Evolutionary conservation across 331 rosid genomes (phyloP), one percentile per base, ranked within the genome.

Genomic region (Pyracantha coccinea): DNA sequence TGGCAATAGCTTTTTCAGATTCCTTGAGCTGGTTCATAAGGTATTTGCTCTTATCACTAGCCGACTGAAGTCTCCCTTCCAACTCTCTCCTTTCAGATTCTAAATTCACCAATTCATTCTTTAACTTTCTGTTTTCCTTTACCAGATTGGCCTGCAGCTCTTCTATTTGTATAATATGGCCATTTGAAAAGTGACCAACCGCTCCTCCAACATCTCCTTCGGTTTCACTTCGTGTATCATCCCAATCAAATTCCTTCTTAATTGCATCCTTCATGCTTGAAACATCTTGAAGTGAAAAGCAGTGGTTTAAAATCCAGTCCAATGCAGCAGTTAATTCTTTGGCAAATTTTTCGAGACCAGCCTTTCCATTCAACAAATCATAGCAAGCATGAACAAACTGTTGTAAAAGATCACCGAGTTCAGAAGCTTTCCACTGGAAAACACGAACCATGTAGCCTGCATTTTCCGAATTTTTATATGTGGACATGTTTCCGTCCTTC

Each of bases 221-320:
- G 45, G 83, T 82, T 79, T 93, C 98, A 77, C 97, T 90, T 13
- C 80, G 84, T 3, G 93, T 78, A 64, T 91, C 96, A 69, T 89
- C 96, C 93, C 90, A 93, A 75, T 84, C 92, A 82, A 83, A 86
- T 77, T 85, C 89, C 66, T 93, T 89, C 78, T 83, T 93, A 33
- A 91, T 84, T 32, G 86, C 90, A 76, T 91, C 90, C 89, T 83
- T 87, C 91, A 91, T 89, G 77, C 89, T 86, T 4, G 97, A 91
- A 86, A 91, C 97, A 86, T 93, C 98, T 85, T 88, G 93, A 55
- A 89, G 82, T n/a, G 93, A 89, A 80, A 91, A 91, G 81, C 97
- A 93, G 80, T 93, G 97, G 70, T 93, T 93, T 75, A 93, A 77
- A 69, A 89, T 89, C 98, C 98, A 93, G 71, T 93, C 96, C 86